Percentiles rank a stretch among this genome's conserved stretches.
phyloP scores from a whole-genome alignment of 2,329 filamentous ascomycete species.

The Claviceps maximensis region DNA sequence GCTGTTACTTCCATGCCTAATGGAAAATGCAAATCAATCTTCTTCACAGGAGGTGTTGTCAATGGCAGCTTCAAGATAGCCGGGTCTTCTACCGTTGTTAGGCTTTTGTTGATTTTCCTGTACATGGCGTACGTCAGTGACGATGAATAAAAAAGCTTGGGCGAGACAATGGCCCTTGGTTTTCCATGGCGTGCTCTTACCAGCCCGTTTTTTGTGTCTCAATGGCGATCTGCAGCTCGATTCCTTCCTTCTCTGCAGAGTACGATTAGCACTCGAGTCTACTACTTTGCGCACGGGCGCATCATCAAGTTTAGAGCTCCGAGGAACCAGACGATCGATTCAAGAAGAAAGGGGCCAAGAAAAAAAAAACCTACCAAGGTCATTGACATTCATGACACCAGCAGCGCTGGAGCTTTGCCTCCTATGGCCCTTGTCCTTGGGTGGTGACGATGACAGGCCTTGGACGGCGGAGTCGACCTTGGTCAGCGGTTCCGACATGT shows the following conservation, averaged over 20 bases:
- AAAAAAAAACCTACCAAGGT: slow-evolving; percentile 54
- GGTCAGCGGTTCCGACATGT: slow-evolving; percentile 46
- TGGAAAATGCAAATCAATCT: slow-evolving; percentile 86
- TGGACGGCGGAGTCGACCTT: slow-evolving; percentile 90
- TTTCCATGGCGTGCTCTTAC: slow-evolving; percentile 35
- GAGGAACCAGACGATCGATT: no score
- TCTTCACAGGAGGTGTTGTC: slow-evolving; percentile 74
- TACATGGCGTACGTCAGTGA: background rate
- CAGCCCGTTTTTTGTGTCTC: slow-evolving; percentile 84
- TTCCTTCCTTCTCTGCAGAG: slow-evolving; percentile 54
- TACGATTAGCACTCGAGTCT: background rate
- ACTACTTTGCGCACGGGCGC: no score
- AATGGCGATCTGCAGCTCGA: slow-evolving; percentile 57
- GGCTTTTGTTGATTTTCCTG: slow-evolving; percentile 91
- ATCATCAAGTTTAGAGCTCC: background rate
- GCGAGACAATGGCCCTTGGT: background rate
- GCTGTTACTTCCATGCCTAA: slow-evolving; percentile 78
- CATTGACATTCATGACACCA: slow-evolving; percentile 62
- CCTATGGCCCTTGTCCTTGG: slow-evolving; percentile 53
- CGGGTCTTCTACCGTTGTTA: slow-evolving; percentile 65
- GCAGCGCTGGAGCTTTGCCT: slow-evolving; percentile 60
- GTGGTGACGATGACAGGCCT: slow-evolving; percentile 56
- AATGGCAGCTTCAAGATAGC: slow-evolving; percentile 71
- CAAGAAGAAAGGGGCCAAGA: background rate
- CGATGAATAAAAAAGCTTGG: background rate